Base-by-base conservation (phyloP, 2,329 filamentous ascomycete genomes). In the Pyrenophora graminea region DNA sequence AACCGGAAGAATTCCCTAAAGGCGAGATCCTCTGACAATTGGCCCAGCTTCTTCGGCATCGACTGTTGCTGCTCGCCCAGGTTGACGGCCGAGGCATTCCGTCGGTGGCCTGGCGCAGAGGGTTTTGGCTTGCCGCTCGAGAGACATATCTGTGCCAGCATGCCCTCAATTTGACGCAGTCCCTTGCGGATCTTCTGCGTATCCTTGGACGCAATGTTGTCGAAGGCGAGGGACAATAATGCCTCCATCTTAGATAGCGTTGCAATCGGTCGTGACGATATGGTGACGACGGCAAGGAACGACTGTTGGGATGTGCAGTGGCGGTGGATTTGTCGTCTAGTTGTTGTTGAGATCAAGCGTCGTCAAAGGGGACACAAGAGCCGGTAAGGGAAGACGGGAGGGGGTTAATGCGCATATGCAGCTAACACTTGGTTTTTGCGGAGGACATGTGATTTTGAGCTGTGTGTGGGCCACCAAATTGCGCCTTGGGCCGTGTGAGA, bases 1-100 rank as follows among this genome's bases (percentile, higher is more conserved):
- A 97, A 74, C 72, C 96, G 91, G 79, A 96, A 97, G 79, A 97
- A 97, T 74, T 97, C 91, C 61, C 90, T 82, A 71, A 97, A 97
- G 17, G 92, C 93, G 17, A 89, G 90, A 73, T 97, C 94, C 58
- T 87, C 84, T 43, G 84, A 82, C 56, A 97, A 77, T 50, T 91
- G 86, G 18, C 78, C 77, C 42, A 96, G 80, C 69, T 72, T 80
- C 75, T 74, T 75, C n/a, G 71, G 63, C 18, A 66, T 54, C 1
- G 61, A 45, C 43, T 63, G 58, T 31, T 64, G 60, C 48, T 71
- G 67, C 45, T 72, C 66, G 46, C 63, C 63, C 27, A 71, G 37
- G 31, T 66, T 68, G 39, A 73, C 64, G 7, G 71, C 72, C n/a
- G 72, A 75, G 27, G 67, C 62, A 39, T 72, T 71, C 39, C 73